Evolutionary conservation across 1,139 yeast species (phyloP).

Genomic region (Torulaspora pretoriensis): DNA sequence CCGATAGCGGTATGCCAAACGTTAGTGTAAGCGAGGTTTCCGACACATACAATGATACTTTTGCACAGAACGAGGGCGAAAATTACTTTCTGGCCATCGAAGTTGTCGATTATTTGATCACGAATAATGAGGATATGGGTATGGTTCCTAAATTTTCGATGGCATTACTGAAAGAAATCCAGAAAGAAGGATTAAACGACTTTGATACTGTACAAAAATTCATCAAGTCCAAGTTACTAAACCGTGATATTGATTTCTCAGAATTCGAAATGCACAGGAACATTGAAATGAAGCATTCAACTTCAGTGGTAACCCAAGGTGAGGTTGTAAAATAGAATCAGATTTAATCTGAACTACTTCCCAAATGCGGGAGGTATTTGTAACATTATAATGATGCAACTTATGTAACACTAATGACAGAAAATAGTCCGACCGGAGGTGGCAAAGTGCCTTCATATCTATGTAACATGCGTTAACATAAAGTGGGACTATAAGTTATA

Average conservation of each 20-base stretch:
- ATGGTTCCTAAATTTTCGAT: constrained; percentile 62
- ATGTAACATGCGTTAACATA: background rate
- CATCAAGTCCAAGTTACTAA: constrained; percentile 16
- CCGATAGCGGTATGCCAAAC: constrained; percentile 35
- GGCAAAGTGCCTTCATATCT: background rate
- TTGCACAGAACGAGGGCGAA: constrained; percentile 57
- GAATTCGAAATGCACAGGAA: constrained; percentile 17
- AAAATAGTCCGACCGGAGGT: too few species aligned
- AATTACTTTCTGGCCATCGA: constrained; percentile 87
- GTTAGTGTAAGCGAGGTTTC: constrained; percentile 31
- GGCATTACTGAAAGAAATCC: constrained; percentile 37
- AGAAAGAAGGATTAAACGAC: constrained; percentile 27
- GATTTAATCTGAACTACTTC: background rate
- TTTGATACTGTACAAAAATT: constrained; percentile 21
- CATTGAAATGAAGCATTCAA: constrained; percentile 16
- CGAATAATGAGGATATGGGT: constrained; percentile 75
- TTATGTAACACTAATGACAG: background rate
- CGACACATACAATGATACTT: constrained; percentile 37
- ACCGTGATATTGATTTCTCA: constrained; percentile 17
- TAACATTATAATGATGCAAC: constrained; percentile 2
- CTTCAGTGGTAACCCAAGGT: constrained; percentile 15
- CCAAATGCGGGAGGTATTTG: constrained; percentile 1
- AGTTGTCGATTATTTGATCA: constrained; percentile 80
- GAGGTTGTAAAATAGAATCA: constrained; percentile 8
- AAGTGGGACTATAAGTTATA: background rate